These are phyloP conservation scores for Pseudogymnoascus sp. DNA, from an alignment of 2,329 filamentous ascomycete genomes.

Conservation along the genomic window DNA sequence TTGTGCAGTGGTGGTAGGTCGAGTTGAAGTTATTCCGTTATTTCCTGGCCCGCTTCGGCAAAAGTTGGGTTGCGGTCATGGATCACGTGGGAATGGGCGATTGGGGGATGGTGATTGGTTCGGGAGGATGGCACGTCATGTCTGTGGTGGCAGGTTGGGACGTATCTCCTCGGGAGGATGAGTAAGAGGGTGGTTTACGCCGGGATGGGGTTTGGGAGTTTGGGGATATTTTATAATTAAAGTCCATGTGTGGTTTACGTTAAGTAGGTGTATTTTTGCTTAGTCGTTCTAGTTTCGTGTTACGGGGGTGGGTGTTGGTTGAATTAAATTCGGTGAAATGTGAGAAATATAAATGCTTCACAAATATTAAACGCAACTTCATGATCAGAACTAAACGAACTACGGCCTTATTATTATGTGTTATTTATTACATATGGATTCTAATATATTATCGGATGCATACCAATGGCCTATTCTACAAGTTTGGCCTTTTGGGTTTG, in stretches of 20 bases:
- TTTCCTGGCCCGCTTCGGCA: slow-evolving; percentile 3
- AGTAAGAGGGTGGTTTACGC: background rate
- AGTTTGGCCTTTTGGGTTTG: background rate
- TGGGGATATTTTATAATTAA: background rate
- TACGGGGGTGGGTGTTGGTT: background rate
- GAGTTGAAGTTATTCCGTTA: background rate
- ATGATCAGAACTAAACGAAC: background rate
- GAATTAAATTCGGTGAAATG: background rate
- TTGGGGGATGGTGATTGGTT: background rate
- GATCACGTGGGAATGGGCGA: background rate
- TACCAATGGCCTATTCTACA: background rate
- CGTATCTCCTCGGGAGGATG: background rate
- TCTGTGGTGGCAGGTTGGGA: background rate
- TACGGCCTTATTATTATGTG: background rate
- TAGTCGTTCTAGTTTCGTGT: background rate
- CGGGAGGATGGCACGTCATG: slow-evolving; percentile 2
- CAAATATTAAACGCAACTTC: background rate
- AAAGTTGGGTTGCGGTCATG: slow-evolving; percentile 5
- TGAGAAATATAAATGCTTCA: background rate
- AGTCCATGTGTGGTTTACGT: background rate
- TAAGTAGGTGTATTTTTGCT: background rate
- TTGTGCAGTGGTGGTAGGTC: slow-evolving; percentile 3
- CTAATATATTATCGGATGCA: background rate
- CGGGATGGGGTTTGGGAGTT: background rate
- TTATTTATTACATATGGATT: background rate